These are phyloP conservation scores for Mycena galopus DNA, from an alignment of 768 basidiomycete genomes.

Conservation along the genomic window DNA sequence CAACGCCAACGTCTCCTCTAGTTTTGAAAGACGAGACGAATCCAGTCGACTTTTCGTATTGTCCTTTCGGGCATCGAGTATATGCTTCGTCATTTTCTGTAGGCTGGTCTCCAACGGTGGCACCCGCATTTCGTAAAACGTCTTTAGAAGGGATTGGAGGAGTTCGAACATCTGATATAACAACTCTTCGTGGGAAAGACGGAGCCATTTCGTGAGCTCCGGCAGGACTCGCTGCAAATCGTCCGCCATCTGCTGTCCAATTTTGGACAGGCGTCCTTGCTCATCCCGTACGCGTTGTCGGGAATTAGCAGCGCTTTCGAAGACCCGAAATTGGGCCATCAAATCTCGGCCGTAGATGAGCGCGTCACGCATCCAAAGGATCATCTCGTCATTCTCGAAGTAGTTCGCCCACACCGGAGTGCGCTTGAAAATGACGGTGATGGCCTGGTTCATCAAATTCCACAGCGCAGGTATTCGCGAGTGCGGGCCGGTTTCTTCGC, in stretches of 20 bases:
- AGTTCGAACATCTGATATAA: slow-evolving; percentile 91
- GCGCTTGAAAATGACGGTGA: slow-evolving; percentile 87
- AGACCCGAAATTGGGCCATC: slow-evolving; percentile 81
- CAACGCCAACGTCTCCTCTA: slow-evolving; percentile 74
- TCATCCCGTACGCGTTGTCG: slow-evolving; percentile 45
- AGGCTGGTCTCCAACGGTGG: slow-evolving; percentile 68
- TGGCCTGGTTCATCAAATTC: slow-evolving; percentile 83
- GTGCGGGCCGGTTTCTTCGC: slow-evolving; percentile 60
- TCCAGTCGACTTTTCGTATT: slow-evolving; percentile 67
- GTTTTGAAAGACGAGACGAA: slow-evolving; percentile 67
- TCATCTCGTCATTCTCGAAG: slow-evolving; percentile 88
- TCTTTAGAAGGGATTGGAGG: slow-evolving; percentile 81
- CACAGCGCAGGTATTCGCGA: slow-evolving; percentile 79
- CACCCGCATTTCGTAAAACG: slow-evolving; percentile 75
- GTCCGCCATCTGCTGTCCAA: slow-evolving; percentile 81
- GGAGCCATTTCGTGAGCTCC: slow-evolving; percentile 88
- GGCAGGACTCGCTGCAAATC: slow-evolving; percentile 84
- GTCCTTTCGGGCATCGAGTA: slow-evolving; percentile 69
- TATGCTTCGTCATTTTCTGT: slow-evolving; percentile 75
- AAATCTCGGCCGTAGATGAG: slow-evolving; percentile 93
- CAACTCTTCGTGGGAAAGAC: slow-evolving; percentile 92
- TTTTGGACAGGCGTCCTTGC: slow-evolving; percentile 63
- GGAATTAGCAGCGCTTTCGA: slow-evolving; percentile 76
- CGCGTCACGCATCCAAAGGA: slow-evolving; percentile 98
- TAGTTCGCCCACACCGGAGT: slow-evolving; percentile 87